Base-by-base conservation (phyloP, 306 rosid genomes). In the Prunus dulcis region DNA sequence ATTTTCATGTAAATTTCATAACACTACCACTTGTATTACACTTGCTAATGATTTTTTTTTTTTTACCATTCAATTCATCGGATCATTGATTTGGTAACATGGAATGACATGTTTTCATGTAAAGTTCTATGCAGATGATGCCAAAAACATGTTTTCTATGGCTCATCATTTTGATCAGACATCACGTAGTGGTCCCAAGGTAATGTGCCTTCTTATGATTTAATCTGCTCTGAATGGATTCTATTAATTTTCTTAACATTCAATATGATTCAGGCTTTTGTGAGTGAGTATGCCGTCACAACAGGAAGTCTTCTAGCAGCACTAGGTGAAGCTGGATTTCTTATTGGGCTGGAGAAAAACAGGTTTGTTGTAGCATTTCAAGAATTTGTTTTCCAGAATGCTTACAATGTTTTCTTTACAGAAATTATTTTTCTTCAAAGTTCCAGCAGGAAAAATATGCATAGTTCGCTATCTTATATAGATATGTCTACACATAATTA, bases 251-350 rank as follows among this genome's bases (percentile, higher is more conserved):
- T 75, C 50, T 82, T 50, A 71, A 56, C 20, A 30, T 81, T 78
- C 41, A 57, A 43, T 41, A 60, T 67, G 32, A 60, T 79, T 67
- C 85, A 95, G 99, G 99, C 97, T 77, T 95, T 95, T 82, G 94
- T 93, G n/a, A 91, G 98, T 46, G 98, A 93, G 69, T 93, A 95
- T 47, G 99, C 99, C 25, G 97, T 92, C 76, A 88, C 32, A 32
- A 72, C 4, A 17, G 97, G 97, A 87, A 92, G 93, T 79, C 89
- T 95, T 79, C 76, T 89, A 20, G 97, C 97, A 43, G 92, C 90
- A 78, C 68, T 92, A 57, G 96, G 86, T 17, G 99, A 95, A 85
- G 99, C 97, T 12, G 97, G 80, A 27, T 95, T 92, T 80, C 96
- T 95, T 64, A 84, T 92, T 72, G 97, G 99, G 38, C 56, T 93